Base-by-base conservation (phyloP, 768 basidiomycete species). In the Royoungia palumana region DNA sequence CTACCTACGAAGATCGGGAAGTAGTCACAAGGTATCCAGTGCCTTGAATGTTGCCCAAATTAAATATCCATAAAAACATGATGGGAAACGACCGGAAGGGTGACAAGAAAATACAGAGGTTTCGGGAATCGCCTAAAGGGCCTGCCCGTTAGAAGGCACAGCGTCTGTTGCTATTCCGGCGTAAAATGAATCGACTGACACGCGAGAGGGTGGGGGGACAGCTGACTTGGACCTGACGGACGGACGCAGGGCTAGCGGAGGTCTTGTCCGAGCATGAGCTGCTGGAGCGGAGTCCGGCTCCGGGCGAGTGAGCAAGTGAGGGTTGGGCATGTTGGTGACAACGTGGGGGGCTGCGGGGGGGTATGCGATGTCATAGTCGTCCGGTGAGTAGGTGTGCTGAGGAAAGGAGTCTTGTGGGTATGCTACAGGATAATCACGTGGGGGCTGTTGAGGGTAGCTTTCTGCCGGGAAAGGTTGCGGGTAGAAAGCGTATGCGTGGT, bases 131-230 rank as follows among this genome's bases (percentile, higher is more conserved):
- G 35, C 35, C 58, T 27, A 65, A 4, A 55, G 4, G 34, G 64
- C 59, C 22, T 35, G 53, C 14, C 64, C 64, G 22, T 50, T 13
- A 21, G 51, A 7, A 0, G 48, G 2, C 5, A 49, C 27, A 24
- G 42, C 32, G 32, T 64, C 55, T 4, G 35, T 20, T 16, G 21
- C 39, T 17, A 58, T 57, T 42, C 65, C 63, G 1, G 56, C 20
- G 12, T 67, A 67, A 28, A 67, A 67, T 10, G 66, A 69, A 48
- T 67, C 67, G 21, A 59, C 27, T 10, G 66, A 69, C 10, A 43
- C 53, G 37, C 55, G 67, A 24, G 46, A 32, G 25, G 46, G 44
- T 38, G 44, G 25, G 41, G 45, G 50, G 27, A 32, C 35, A 16
- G 39, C 28, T 5, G 20, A 25, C 8, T 40, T 36, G 4, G 35